These are phyloP conservation scores for Basipetospora chlamydospora DNA, from an alignment of 2,329 filamentous ascomycete species.

Conservation along the genomic window DNA sequence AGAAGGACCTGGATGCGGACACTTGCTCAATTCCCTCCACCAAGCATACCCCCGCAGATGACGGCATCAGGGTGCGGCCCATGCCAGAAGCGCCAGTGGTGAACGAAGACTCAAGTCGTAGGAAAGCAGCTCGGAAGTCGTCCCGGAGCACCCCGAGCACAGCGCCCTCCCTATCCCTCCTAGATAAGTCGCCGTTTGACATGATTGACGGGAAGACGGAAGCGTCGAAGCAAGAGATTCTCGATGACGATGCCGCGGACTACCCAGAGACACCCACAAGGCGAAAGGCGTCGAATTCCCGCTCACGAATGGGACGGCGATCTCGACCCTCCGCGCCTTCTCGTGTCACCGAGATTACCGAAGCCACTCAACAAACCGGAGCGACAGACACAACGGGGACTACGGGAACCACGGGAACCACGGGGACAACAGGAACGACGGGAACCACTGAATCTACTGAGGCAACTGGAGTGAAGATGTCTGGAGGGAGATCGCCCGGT, in stretches of 20 bases:
- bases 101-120: background rate
- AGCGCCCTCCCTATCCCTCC: background rate
- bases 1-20: background rate
- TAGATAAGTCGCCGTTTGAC: constrained; percentile 4
- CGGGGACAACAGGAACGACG: background rate
- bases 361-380: background rate
- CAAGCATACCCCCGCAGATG: constrained; percentile 13
- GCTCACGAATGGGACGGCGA: background rate
- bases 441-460: too few relatives aligned
- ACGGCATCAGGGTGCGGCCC: constrained; percentile 30
- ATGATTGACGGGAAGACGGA: background rate
- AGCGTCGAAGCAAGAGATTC: background rate
- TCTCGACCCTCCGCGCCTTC: background rate
- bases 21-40: constrained; percentile 3
- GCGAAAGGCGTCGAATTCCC: background rate
- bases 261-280: constrained; percentile 7
- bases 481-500: constrained; percentile 1
- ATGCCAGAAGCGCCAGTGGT: constrained; percentile 10
- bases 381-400: background rate
- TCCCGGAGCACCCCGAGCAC: background rate
- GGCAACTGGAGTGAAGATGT: background rate
- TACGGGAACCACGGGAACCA: constrained; percentile 1
- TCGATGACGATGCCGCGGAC: background rate
- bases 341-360: constrained; percentile 3
- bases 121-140: constrained; percentile 1